Base-by-base conservation (phyloP, 768 basidiomycete genomes). In the Mycena vitilis region DNA sequence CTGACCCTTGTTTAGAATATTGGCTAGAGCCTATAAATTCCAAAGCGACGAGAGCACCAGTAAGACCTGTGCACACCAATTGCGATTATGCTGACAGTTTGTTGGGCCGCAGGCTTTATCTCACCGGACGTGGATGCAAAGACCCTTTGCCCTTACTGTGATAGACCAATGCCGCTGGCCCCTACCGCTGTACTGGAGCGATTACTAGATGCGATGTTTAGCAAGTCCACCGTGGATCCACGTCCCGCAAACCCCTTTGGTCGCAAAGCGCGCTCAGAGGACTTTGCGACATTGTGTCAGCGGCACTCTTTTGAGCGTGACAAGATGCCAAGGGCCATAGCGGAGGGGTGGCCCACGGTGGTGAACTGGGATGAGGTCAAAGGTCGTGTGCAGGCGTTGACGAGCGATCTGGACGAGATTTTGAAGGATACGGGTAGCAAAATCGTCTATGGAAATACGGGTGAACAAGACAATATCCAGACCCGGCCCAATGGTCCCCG, bases 231-330 rank as follows among this genome's bases (percentile, higher is more conserved):
- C 4, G 1, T 12, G 7, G 42, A 63, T 7, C 15, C 30, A 3
- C 61, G 61, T 8, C 61, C 61, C 1, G n/a, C 42, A 0, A 63
- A 63, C 44, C 61, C 42, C 12, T 52, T 63, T 16, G 61, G 61
- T 6, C 61, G 61, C 22, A 63, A 54, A 53, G 61, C 52, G 2
- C 34, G 42, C 4, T 22, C 20, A 5, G 12, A 12, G 5, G 34
- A 5, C 25, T 63, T 54, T 20, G 62, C 45, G 0, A 15, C 20
- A 2, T 11, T 15, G 15, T 63, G 62, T 22, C 42, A 56, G 4
- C 55, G 56, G 7, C 63, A 65, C 48, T 6, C 5, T 3, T 54
- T 66, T 10, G 58, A 66, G n/a, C 30, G 23, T 12, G n/a, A 42
- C 1, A 38, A 13, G 1, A 5, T 60, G 0, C 57, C 58, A 1